These are phyloP conservation scores for Mucuna pruriens DNA, from an alignment of 306 rosid genomes.

Conservation along the genomic window DNA sequence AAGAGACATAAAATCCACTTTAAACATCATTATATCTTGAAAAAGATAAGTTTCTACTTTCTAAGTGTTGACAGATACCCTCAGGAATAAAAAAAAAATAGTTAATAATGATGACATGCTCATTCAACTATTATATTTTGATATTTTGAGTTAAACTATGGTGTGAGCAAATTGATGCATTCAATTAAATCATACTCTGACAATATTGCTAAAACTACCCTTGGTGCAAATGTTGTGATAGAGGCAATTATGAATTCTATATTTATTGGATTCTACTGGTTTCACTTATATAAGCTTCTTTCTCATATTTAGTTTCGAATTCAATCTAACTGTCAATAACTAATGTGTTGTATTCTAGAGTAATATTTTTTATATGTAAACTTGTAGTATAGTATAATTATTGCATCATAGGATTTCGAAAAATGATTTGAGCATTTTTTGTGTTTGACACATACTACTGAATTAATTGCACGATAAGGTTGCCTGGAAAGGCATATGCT, in stretches of 20 bases:
- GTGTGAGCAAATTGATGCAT: background rate
- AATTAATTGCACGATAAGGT: slow-evolving; percentile 44
- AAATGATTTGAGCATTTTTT: background rate
- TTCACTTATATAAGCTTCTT: background rate
- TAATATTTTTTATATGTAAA: background rate
- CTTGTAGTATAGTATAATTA: background rate
- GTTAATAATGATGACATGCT: background rate
- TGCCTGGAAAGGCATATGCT: slow-evolving; percentile 89
- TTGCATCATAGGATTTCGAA: background rate
- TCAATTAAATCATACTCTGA: background rate
- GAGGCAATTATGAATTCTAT: background rate
- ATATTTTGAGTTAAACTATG: background rate
- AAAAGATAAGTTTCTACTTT: background rate
- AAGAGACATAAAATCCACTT: background rate
- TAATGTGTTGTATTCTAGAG: background rate
- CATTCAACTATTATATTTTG: background rate
- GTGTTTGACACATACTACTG: slow-evolving; percentile 3
- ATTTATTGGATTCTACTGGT: background rate
- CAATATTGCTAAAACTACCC: background rate
- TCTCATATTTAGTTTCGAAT: background rate
- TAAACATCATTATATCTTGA: background rate
- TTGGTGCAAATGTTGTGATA: background rate
- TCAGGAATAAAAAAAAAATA: background rate
- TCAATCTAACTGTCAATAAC: background rate
- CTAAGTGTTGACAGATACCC: background rate